Percentiles rank a stretch among this genome's conserved stretches.
These are phyloP conservation scores for Zymoseptoria pseudotritici DNA, from an alignment of 2,329 filamentous ascomycete genomes.

Conservation along the genomic window DNA sequence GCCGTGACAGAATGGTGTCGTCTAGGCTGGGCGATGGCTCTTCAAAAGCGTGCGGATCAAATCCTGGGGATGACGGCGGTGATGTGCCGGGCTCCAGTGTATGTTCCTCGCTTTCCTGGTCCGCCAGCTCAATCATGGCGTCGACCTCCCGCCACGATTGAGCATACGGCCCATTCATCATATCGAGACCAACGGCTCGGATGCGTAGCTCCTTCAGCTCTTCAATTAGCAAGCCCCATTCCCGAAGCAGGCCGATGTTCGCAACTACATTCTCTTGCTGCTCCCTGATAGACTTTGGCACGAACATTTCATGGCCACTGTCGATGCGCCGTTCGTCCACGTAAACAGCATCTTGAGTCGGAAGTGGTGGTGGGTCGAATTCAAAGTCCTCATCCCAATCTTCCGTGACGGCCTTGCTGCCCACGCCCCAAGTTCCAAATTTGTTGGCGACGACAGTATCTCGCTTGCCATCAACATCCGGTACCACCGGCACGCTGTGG, in stretches of 20 bases:
- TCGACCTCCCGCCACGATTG: slow-evolving; percentile 72
- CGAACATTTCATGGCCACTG: slow-evolving; percentile 52
- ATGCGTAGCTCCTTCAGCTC: slow-evolving; percentile 71
- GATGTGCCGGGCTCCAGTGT: slow-evolving; percentile 44
- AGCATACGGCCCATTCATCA: slow-evolving; percentile 53
- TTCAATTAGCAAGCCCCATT: slow-evolving; percentile 73
- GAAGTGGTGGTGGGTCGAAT: slow-evolving; percentile 47
- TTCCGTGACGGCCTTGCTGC: slow-evolving; percentile 72
- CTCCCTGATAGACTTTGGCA: slow-evolving; percentile 72
- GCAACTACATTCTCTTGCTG: slow-evolving; percentile 75
- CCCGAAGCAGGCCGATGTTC: slow-evolving; percentile 75
- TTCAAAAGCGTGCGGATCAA: slow-evolving; percentile 53
- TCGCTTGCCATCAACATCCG: slow-evolving; percentile 51
- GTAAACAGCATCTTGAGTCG: slow-evolving; percentile 31
- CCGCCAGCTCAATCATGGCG: slow-evolving; percentile 78
- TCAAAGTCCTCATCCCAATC: slow-evolving; percentile 91
- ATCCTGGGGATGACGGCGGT: slow-evolving; percentile 49
- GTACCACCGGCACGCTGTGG: slow-evolving; percentile 68
- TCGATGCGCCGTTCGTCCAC: slow-evolving; percentile 36
- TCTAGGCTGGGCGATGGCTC: slow-evolving; percentile 26
- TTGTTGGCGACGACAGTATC: slow-evolving; percentile 53
- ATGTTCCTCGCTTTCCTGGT: slow-evolving; percentile 54
- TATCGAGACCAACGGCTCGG: slow-evolving; percentile 59
- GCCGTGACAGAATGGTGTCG: background rate
- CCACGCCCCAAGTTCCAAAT: slow-evolving; percentile 74